Percentiles rank a stretch among this genome's conserved stretches.
phyloP scores from a whole-genome alignment of 106 monocot genomes.

The Triglochin maritima region DNA sequence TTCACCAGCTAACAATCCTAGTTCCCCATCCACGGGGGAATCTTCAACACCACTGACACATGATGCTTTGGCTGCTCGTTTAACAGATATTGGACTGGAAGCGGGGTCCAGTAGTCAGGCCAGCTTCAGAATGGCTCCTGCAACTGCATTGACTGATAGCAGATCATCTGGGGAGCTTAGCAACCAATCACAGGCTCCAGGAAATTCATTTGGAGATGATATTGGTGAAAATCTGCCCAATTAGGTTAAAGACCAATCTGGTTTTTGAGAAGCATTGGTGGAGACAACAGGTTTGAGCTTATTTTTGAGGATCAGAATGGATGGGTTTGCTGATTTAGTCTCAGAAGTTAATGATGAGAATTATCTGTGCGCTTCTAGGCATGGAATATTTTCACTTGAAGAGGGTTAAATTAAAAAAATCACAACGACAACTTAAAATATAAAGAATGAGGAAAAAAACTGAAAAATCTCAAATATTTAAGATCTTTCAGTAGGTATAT shows the following conservation, averaged over 20 bases:
- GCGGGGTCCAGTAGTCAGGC: neutral
- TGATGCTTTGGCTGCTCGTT: conserved; percentile 4
- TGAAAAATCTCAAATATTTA: no score
- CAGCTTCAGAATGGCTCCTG: neutral
- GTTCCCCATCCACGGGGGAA: neutral
- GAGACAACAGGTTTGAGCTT: conserved; percentile 2
- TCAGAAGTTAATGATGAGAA: neutral
- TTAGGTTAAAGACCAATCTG: neutral
- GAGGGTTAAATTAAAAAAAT: neutral
- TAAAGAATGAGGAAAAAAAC: neutral
- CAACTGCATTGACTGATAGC: no score
- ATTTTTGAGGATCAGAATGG: neutral
- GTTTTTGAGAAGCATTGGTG: neutral
- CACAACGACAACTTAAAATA: neutral
- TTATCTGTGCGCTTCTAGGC: neutral
- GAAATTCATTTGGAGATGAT: neutral
- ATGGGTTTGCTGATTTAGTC: no score
- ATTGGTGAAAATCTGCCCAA: neutral
- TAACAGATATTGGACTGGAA: neutral
- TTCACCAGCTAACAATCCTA: conserved; percentile 5
- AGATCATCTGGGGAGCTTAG: conserved; percentile 1
- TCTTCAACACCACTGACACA: neutral
- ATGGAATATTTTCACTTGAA: neutral
- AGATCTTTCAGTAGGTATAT: no score
- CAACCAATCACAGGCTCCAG: neutral